Conservation (phyloP, 345 rosid genomes). For the Melastoma malabathricum region DNA sequence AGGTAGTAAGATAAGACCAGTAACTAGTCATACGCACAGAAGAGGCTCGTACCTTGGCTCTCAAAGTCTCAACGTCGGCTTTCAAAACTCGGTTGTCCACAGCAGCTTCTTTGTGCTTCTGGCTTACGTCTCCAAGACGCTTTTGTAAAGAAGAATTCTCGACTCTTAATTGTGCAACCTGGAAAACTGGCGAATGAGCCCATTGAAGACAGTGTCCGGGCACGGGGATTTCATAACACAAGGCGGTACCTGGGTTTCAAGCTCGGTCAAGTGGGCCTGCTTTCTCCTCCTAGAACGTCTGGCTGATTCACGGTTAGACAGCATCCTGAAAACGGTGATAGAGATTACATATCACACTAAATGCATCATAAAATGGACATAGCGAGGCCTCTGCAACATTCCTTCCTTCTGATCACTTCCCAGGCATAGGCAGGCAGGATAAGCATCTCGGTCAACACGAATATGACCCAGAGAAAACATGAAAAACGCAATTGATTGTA, state of each 20-base stretch:
- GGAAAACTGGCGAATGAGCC: no score
- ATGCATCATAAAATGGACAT: background rate
- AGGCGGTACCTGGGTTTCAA: constrained; percentile 64
- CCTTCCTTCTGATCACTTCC: no score
- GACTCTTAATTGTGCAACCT: constrained; percentile 77
- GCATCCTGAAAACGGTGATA: constrained; percentile 50
- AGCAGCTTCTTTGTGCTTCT: constrained; percentile 60
- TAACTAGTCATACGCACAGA: background rate
- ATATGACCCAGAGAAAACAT: no score
- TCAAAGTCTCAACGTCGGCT: constrained; percentile 83
- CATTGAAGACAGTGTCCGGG: no score
- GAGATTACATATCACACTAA: constrained; percentile 2
- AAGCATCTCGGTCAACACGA: no score
- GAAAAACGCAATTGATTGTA: no score
- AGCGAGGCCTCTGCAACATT: no score
- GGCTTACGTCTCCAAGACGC: constrained; percentile 57
- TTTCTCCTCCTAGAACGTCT: constrained; percentile 92
- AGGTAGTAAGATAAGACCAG: constrained; percentile 1
- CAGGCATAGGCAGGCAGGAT: no score
- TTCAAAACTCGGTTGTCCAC: constrained; percentile 84
- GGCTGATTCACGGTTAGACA: constrained; percentile 92
- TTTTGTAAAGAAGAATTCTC: constrained; percentile 59
- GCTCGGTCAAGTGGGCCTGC: constrained; percentile 80
- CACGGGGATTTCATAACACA: no score
- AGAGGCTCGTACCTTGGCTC: constrained; percentile 55